These are phyloP conservation scores for Sanghuangporus baumii DNA, from an alignment of 1,284 basidiomycete genomes.

Conservation along the genomic window DNA sequence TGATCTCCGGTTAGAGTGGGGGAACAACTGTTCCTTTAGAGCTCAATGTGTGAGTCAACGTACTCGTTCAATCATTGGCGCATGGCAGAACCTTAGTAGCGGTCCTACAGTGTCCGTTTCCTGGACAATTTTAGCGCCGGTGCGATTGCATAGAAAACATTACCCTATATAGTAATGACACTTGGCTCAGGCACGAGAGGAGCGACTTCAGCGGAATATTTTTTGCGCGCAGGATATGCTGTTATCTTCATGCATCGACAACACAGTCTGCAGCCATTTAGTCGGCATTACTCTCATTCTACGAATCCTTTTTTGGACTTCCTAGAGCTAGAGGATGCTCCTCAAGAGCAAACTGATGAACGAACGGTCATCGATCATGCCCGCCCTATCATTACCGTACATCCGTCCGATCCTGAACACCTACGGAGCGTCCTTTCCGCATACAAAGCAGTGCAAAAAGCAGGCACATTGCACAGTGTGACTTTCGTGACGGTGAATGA, in stretches of 20 bases:
- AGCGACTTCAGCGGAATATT: slow-evolving; percentile 97
- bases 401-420: slow-evolving; percentile 53
- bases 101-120: slow-evolving; percentile 78
- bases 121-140: slow-evolving; percentile 98
- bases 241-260: slow-evolving; percentile 98
- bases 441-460: slow-evolving; percentile 77
- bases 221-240: slow-evolving; percentile 88
- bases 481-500: slow-evolving; percentile 96
- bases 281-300: slow-evolving; percentile 94
- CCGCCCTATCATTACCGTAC: slow-evolving; percentile 55
- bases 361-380: slow-evolving; percentile 15
- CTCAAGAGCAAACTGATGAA: not conserved
- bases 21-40: slow-evolving; percentile 94
- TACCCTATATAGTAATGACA: not conserved
- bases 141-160: slow-evolving; percentile 29
- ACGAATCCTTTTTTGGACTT: slow-evolving; percentile 98
- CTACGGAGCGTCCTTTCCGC: slow-evolving; percentile 72
- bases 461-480: slow-evolving; percentile 76
- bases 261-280: slow-evolving; percentile 96
- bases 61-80: slow-evolving; percentile 1
- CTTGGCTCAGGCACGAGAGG: slow-evolving; percentile 76
- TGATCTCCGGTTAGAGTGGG: slow-evolving; percentile 60
- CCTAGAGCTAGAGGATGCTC: slow-evolving; percentile 61
- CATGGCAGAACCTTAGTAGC: slow-evolving; percentile 20
- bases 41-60: slow-evolving; percentile 83